These are phyloP conservation scores for Zoysia pacifica DNA, from an alignment of 176 grass and related monocot genomes.

Conservation along the genomic window DNA sequence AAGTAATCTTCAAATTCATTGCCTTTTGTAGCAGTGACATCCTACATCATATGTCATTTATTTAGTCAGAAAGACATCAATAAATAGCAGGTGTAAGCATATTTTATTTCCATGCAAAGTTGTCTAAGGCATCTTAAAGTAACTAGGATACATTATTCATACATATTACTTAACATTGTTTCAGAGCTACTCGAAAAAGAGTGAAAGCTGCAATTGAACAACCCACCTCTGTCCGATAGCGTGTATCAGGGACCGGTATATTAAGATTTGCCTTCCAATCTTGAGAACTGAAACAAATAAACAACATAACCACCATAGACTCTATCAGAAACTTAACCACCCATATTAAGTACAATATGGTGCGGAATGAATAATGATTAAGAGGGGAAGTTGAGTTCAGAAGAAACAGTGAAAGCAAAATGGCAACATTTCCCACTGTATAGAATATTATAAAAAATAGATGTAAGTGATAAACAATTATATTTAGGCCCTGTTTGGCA, in stretches of 20 bases:
- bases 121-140: neutral
- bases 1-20: conserved; percentile 83
- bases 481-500: too few species aligned
- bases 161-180: neutral
- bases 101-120: neutral
- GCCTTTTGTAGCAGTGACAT: conserved; percentile 81
- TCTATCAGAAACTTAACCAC: too few species aligned
- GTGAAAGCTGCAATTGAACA: neutral
- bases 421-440: neutral
- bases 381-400: neutral
- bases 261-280: conserved; percentile 73
- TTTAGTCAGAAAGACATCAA: conserved; percentile 18
- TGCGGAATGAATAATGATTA: neutral
- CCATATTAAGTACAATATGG: neutral
- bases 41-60: conserved; percentile 37
- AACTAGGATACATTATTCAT: neutral
- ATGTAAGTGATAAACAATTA: too few species aligned
- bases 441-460: neutral
- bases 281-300: conserved; percentile 51
- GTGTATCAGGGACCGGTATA: conserved; percentile 66
- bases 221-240: conserved; percentile 59
- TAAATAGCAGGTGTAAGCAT: neutral
- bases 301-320: too few species aligned
- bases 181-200: neutral
- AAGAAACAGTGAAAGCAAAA: neutral